These are phyloP conservation scores for Metarhizium sp. DNA, from an alignment of 2,329 filamentous ascomycete genomes.

Conservation along the genomic window DNA sequence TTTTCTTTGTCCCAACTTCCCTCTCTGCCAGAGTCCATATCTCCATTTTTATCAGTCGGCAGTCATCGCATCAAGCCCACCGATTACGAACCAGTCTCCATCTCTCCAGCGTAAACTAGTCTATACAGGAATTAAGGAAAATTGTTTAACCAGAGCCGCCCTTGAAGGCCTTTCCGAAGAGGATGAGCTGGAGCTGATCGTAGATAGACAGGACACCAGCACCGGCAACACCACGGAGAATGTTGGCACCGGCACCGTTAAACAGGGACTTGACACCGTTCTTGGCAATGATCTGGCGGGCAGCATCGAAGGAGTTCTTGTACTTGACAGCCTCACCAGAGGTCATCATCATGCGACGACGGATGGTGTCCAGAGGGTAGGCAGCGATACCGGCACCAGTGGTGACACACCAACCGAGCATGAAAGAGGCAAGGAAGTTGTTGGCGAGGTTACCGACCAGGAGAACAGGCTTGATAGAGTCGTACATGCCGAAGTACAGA, in stretches of 20 bases:
- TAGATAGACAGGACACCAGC: constrained; percentile 99
- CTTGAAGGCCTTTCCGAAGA: constrained; percentile 99
- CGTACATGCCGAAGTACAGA: constrained; percentile 99
- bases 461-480: constrained; percentile 98
- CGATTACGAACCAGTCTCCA: constrained; percentile 20
- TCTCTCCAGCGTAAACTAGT: constrained; percentile 22
- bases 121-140: constrained; percentile 31
- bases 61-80: constrained; percentile 27
- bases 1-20: constrained; percentile 29
- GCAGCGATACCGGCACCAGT: constrained; percentile 99
- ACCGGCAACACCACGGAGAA: constrained; percentile 99
- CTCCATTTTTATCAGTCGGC: constrained; percentile 32
- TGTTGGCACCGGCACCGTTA: constrained; percentile 99
- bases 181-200: constrained; percentile 96
- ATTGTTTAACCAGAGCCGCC: constrained; percentile 41
- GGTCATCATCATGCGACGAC: constrained; percentile 99
- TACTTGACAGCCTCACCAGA: constrained; percentile 98
- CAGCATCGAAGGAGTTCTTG: constrained; percentile 91
- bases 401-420: constrained; percentile 97
- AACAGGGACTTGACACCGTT: constrained; percentile 99
- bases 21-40: constrained; percentile 38
- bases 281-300: constrained; percentile 90
- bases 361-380: constrained; percentile 99
- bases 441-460: constrained; percentile 84
- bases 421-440: constrained; percentile 99